Evolutionary conservation across 495 filamentous ascomycete species (phyloP).

Genomic region (Evansstolkia leycettana): DNA sequence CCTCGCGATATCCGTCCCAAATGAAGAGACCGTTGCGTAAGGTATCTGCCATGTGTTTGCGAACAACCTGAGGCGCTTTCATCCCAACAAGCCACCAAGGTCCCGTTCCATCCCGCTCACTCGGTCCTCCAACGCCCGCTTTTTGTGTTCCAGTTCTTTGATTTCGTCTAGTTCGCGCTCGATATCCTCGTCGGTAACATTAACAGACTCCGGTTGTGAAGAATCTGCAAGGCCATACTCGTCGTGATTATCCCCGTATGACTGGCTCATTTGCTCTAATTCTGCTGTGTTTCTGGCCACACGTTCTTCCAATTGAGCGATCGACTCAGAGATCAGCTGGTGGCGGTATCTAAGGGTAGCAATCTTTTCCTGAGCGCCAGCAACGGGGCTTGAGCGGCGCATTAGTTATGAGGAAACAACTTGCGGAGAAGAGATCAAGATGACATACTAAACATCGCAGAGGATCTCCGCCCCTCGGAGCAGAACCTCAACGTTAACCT

Average conservation of each 20-base stretch:
- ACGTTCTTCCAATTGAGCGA: constrained; percentile 65
- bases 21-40: too few relatives aligned
- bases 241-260: constrained; percentile 27
- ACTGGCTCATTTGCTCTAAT: constrained; percentile 59
- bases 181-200: constrained; percentile 65
- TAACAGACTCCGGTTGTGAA: constrained; percentile 30
- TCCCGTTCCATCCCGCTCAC: constrained; percentile 73
- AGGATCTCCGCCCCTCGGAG: constrained; percentile 85
- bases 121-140: constrained; percentile 62
- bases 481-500: constrained; percentile 79
- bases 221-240: constrained; percentile 21
- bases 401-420: too few relatives aligned
- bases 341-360: constrained; percentile 58
- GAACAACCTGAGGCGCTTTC: constrained; percentile 8
- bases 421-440: neutral
- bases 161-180: constrained; percentile 68
- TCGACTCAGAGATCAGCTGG: constrained; percentile 56
- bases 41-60: too few relatives aligned
- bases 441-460: constrained; percentile 66
- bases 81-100: constrained; percentile 51
- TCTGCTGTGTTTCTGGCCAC: constrained; percentile 67
- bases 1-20: too few relatives aligned
- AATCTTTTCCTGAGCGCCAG: constrained; percentile 74
- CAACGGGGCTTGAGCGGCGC: constrained; percentile 44
- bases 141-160: constrained; percentile 61